Base-by-base conservation (phyloP, 73 alveolate genomes). In the Blepharisma stoltei region DNA sequence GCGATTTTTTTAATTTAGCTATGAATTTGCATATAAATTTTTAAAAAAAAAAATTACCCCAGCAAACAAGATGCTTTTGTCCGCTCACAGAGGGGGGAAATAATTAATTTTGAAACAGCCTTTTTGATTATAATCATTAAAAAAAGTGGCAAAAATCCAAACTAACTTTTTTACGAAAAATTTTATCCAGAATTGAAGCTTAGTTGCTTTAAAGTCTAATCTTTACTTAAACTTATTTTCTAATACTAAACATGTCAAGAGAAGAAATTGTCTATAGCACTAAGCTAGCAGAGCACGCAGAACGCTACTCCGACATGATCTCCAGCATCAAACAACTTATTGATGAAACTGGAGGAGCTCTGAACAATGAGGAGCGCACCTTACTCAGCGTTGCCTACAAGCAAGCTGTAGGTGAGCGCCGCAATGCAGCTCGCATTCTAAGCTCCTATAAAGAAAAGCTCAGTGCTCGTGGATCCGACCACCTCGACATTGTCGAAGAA, bases 221-320 rank as follows among this genome's bases (percentile, higher is more conserved):
- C 41, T 32, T 32, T 1, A 1, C 41, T 32, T 32, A 3, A 32
- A 32, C 3, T 32, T 32, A 32, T 32, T 32, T 32, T 32, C 41
- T 32, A 32, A 32, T 32, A 32, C 3, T 32, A 32, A 32, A 81
- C 48, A 80, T 88, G 92, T 80, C 87, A 55, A 66, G 55, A 11
- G 81, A 88, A 55, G 81, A 73, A 85, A 71, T 86, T 60, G 83
- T 89, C 25, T 87, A 81, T 54, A 54, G 79, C 73, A 93, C 92
- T 23, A 88, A 85, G 84, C 84, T 88, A 20, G 93, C 95, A 6
- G 94, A 87, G 47, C 96, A 89, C 54, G 87, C 94, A 67, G 90
- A 88, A 60, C 60, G 96, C 46, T 88, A 70, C 76, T 83, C 84
- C n/a, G 94, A 89, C 80, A 89, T 89, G 96, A 86, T 81, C 48